phyloP scores from a whole-genome alignment of 2,329 filamentous ascomycete genomes.

The Exophiala xenobiotica region DNA sequence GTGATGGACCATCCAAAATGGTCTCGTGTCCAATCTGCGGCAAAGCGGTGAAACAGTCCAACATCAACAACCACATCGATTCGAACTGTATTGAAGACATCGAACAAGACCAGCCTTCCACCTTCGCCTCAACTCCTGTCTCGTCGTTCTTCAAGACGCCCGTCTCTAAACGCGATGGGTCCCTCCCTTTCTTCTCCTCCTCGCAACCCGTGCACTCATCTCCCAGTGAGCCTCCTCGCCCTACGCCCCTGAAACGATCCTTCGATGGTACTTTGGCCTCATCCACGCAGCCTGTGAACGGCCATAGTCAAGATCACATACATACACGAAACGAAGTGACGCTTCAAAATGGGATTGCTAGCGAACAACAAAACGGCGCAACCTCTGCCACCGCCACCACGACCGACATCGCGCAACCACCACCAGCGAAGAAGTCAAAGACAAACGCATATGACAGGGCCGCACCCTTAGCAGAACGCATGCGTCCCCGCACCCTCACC shows the following conservation, averaged over 20 bases:
- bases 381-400: not conserved
- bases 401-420: not conserved
- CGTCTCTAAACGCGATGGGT: slow-evolving; percentile 40
- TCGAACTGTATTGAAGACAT: slow-evolving; percentile 71
- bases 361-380: too few species aligned
- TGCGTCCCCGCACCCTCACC: slow-evolving; percentile 81
- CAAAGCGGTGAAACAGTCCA: slow-evolving; percentile 66
- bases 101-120: slow-evolving; percentile 38
- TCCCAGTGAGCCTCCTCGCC: slow-evolving; percentile 17
- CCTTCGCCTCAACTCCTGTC: slow-evolving; percentile 37
- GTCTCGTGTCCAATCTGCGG: slow-evolving; percentile 82
- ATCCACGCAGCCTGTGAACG: not conserved
- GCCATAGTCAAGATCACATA: too few species aligned
- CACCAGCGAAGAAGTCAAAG: slow-evolving; percentile 64
- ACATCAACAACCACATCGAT: slow-evolving; percentile 91
- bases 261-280: slow-evolving; percentile 28
- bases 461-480: slow-evolving; percentile 87
- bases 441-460: slow-evolving; percentile 61
- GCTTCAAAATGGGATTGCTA: too few species aligned
- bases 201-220: slow-evolving; percentile 26
- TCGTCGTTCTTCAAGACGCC: slow-evolving; percentile 58
- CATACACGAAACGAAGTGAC: too few species aligned
- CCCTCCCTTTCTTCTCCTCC: slow-evolving; percentile 30
- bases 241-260: slow-evolving; percentile 35
- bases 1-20: slow-evolving; percentile 32